Evolutionary conservation across 1,284 basidiomycete genomes (phyloP), one percentile per base, ranked within the genome.

Genomic region (Puccinia hordei): DNA sequence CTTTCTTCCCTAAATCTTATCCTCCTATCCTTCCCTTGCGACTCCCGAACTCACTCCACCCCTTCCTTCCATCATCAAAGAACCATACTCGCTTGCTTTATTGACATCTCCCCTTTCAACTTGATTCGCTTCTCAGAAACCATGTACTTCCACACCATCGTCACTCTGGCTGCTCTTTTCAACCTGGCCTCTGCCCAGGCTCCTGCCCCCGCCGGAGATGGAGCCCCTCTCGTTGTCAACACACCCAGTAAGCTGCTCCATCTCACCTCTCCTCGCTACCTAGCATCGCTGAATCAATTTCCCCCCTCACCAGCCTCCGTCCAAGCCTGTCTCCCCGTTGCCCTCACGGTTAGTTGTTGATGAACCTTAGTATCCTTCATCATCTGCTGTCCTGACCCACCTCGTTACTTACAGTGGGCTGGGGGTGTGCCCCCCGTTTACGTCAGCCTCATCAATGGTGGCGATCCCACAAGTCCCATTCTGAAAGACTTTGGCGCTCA

Each of bases 391-490:
- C 82, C 82, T 93, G 81, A n/a, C n/a, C n/a, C n/a, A n/a, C n/a
- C n/a, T n/a, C n/a, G n/a, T n/a, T n/a, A n/a, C n/a, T n/a, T n/a
- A n/a, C 85, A 85, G 9, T 93, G 90, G 90, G 73, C 83, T 38
- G 89, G 87, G 41, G 91, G 91, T 61, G 81, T 82, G 0, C 72
- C 87, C 0, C 92, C 92, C 0, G 93, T 89, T 87, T 93, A 87
- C 86, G 82, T 92, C 81, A 87, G 89, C 38, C 83, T 92, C 82
- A 84, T 92, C 74, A 92, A 92, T 73, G 91, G 91, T 90, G 90
- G 89, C 68, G 89, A 92, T 83, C 83, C 88, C 17, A 27, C 6
- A 6, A 46, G 69, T 19, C 12, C 38, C 17, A 19, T 27, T 22
- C 8, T 72, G 13, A 33, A 51, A 72, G 69, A 72, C n/a, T 55